phyloP scores from a whole-genome alignment of 163 green algal genomes.

The Trebouxiophyceae sp. region DNA sequence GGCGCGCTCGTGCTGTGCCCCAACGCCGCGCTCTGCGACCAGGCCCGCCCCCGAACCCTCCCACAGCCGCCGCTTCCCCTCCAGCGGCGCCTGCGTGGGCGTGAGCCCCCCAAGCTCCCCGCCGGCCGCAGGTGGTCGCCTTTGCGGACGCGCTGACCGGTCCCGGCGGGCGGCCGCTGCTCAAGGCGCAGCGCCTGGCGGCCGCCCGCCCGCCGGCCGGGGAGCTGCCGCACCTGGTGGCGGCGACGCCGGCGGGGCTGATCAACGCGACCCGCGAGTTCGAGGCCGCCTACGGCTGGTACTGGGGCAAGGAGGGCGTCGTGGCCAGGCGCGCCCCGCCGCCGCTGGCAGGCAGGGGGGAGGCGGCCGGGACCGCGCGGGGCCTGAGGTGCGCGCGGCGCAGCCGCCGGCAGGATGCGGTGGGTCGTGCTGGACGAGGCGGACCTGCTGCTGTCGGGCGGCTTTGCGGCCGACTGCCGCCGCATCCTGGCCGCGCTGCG shows the following conservation, averaged over 20 bases:
- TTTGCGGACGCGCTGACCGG: conserved; percentile 26
- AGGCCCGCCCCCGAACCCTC: too few relatives aligned
- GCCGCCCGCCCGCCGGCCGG: conserved; percentile 43
- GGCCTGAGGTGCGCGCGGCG: too few relatives aligned
- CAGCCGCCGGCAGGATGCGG: conserved; percentile 21
- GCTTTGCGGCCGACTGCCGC: conserved; percentile 46
- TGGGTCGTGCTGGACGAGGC: conserved; percentile 89
- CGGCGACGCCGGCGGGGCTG: conserved; percentile 70
- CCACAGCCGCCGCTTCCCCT: too few relatives aligned
- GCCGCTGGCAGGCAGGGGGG: too few relatives aligned
- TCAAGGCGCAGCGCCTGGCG: conserved; percentile 29
- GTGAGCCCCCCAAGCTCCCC: too few relatives aligned
- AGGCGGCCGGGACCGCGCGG: too few relatives aligned
- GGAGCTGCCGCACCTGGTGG: conserved; percentile 66
- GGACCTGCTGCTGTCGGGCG: conserved; percentile 78
- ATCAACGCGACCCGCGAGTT: conserved; percentile 15
- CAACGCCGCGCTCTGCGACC: conserved; percentile 79
- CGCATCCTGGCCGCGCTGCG: conserved; percentile 38
- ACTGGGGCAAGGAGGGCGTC: conserved; percentile 34
- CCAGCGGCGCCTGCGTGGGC: too few relatives aligned
- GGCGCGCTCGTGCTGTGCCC: conserved; percentile 64
- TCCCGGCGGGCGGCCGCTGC: conserved; percentile 27
- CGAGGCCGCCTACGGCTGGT: conserved; percentile 27
- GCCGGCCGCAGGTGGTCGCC: conserved; percentile 6
- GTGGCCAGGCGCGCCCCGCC: conserved; percentile 16